phyloP scores from a whole-genome alignment of 2,329 filamentous ascomycete genomes.

The Aspergillus japonicus region DNA sequence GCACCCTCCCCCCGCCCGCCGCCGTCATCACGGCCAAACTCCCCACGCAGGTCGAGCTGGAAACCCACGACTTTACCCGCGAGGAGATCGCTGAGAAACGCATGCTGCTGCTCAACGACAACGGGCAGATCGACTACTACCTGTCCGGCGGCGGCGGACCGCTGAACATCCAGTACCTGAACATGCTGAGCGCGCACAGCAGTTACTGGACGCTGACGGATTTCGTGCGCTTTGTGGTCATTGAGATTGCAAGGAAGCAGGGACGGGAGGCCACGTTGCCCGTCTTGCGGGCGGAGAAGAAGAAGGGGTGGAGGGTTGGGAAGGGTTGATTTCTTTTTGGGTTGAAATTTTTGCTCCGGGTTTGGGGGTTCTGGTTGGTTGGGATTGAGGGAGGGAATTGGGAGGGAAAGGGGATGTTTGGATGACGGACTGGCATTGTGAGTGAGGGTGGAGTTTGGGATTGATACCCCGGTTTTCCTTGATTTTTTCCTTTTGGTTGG shows the following conservation, averaged over 20 bases:
- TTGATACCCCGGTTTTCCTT: neutral
- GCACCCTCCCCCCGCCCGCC: slow-evolving; percentile 57
- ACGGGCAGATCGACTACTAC: slow-evolving; percentile 92
- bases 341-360: neutral
- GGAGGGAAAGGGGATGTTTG: too few relatives aligned
- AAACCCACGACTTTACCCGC: slow-evolving; percentile 89
- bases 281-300: slow-evolving; percentile 56
- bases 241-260: slow-evolving; percentile 75
- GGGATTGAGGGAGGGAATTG: neutral
- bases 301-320: slow-evolving; percentile 50
- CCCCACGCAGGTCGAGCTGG: slow-evolving; percentile 77
- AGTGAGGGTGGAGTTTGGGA: neutral
- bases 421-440: neutral
- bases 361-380: neutral
- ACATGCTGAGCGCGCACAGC: slow-evolving; percentile 93
- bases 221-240: slow-evolving; percentile 84
- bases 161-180: slow-evolving; percentile 91
- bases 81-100: slow-evolving; percentile 91
- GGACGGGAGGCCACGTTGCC: slow-evolving; percentile 61
- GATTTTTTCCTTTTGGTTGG: too few relatives aligned
- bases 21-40: slow-evolving; percentile 50
- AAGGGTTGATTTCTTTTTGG: slow-evolving; percentile 21
- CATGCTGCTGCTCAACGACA: slow-evolving; percentile 86
- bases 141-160: slow-evolving; percentile 80
- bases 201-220: slow-evolving; percentile 89